phyloP scores from a whole-genome alignment of 1,284 basidiomycete genomes.

The Volvariella surrecta region DNA sequence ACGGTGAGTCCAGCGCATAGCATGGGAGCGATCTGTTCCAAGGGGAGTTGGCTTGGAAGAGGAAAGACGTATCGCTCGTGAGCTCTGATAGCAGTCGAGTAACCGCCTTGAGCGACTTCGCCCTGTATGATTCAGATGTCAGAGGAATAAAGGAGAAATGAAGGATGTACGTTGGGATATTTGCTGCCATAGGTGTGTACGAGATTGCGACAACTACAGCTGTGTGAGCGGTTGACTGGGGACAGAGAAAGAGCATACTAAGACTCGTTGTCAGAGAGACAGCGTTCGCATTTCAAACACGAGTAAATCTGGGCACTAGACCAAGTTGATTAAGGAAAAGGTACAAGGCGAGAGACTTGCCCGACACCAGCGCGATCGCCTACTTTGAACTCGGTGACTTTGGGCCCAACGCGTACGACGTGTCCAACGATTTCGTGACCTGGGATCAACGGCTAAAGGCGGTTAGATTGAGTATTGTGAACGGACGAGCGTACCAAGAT shows the following conservation, averaged over 20 bases:
- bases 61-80: constrained; percentile 61
- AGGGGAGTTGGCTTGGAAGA: constrained; percentile 49
- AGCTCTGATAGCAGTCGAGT: constrained; percentile 54
- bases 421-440: constrained; percentile 60
- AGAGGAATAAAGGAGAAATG: background rate
- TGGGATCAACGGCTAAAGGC: constrained; percentile 29
- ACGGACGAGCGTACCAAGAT: constrained; percentile 15
- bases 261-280: constrained; percentile 45
- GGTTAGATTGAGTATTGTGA: background rate
- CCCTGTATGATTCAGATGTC: constrained; percentile 17
- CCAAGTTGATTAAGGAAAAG: background rate
- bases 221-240: no score
- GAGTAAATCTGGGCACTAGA: constrained; percentile 41
- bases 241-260: no score
- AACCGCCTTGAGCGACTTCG: constrained; percentile 49
- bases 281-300: constrained; percentile 44
- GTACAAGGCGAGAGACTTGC: constrained; percentile 10
- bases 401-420: constrained; percentile 42
- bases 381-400: constrained; percentile 48
- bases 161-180: constrained; percentile 33
- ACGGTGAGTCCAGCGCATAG: constrained; percentile 58
- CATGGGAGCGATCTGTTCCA: constrained; percentile 32
- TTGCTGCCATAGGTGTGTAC: constrained; percentile 26
- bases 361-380: constrained; percentile 62
- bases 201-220: no score